These are phyloP conservation scores for Cornus suecica DNA, from an alignment of 148 eudicot genomes.

Conservation along the genomic window DNA sequence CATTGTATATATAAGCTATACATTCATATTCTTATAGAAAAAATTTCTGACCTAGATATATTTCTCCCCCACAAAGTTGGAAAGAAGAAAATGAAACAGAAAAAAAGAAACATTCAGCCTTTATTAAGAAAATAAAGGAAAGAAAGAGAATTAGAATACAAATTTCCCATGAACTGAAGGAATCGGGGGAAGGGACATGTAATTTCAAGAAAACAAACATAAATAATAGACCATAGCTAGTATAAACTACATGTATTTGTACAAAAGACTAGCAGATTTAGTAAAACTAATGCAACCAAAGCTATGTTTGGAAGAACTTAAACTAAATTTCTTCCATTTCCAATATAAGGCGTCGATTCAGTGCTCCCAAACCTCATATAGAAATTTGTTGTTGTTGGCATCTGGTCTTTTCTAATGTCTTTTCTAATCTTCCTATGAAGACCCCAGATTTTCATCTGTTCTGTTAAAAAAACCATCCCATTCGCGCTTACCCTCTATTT, in stretches of 20 bases:
- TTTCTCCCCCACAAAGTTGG: too few species aligned
- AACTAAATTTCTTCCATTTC: not conserved
- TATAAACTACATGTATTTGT: not conserved
- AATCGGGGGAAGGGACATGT: not conserved
- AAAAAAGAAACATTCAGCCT: too few species aligned
- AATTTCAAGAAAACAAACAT: not conserved
- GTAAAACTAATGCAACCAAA: not conserved
- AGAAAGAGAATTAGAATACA: too few species aligned
- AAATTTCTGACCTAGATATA: too few species aligned
- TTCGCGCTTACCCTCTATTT: conserved; percentile 25
- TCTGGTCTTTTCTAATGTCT: too few species aligned
- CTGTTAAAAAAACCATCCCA: conserved; percentile 69
- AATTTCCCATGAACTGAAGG: not conserved
- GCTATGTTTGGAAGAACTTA: not conserved
- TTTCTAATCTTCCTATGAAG: not conserved
- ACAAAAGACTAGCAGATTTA: not conserved
- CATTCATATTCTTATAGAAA: too few species aligned
- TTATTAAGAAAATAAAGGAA: too few species aligned
- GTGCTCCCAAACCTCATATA: not conserved
- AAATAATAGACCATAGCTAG: not conserved
- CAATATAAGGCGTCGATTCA: not conserved
- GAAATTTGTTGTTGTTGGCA: not conserved
- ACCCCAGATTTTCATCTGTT: conserved; percentile 4
- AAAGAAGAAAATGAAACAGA: too few species aligned
- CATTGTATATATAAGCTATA: too few species aligned